Percentiles rank a stretch among this genome's conserved stretches.
These are phyloP conservation scores for Colletotrichum costaricense DNA, from an alignment of 2,329 filamentous ascomycete genomes.

Conservation along the genomic window DNA sequence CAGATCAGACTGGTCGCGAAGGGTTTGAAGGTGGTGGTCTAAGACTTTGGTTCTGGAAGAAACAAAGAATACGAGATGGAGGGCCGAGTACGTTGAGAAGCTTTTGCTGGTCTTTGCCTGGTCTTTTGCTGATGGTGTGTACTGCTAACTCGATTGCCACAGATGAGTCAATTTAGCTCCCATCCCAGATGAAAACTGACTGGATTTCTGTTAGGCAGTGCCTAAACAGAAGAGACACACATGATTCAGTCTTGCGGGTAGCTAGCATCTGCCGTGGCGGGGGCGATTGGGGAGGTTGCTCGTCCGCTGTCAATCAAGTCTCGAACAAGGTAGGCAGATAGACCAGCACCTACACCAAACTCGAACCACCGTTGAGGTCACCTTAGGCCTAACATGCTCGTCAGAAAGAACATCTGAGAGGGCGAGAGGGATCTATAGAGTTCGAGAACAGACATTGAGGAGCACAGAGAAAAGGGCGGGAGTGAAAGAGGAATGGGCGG, in stretches of 20 bases:
- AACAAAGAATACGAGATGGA: not conserved
- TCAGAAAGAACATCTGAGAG: slow-evolving; percentile 2
- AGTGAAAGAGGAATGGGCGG: not conserved
- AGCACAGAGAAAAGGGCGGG: too few relatives aligned
- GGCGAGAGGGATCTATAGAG: not conserved
- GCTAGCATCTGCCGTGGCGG: not conserved
- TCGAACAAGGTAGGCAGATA: not conserved
- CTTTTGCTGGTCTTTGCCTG: not conserved
- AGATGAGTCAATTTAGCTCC: too few relatives aligned
- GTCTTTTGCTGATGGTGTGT: not conserved
- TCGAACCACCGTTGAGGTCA: not conserved
- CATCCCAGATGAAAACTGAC: not conserved
- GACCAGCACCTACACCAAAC: not conserved
- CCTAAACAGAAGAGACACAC: not conserved
- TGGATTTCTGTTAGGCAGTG: not conserved
- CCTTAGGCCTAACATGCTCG: slow-evolving; percentile 8
- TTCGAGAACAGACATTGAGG: slow-evolving; percentile 10
- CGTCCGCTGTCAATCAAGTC: not conserved
- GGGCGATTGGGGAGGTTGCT: not conserved
- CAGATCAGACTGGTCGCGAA: not conserved
- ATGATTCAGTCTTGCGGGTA: not conserved
- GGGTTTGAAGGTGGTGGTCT: not conserved
- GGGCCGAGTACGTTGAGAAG: not conserved
- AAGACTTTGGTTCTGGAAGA: not conserved
- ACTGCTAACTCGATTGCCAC: not conserved